Conservation (phyloP, 2,329 filamentous ascomycete species). For the Venturia oleaginea region DNA sequence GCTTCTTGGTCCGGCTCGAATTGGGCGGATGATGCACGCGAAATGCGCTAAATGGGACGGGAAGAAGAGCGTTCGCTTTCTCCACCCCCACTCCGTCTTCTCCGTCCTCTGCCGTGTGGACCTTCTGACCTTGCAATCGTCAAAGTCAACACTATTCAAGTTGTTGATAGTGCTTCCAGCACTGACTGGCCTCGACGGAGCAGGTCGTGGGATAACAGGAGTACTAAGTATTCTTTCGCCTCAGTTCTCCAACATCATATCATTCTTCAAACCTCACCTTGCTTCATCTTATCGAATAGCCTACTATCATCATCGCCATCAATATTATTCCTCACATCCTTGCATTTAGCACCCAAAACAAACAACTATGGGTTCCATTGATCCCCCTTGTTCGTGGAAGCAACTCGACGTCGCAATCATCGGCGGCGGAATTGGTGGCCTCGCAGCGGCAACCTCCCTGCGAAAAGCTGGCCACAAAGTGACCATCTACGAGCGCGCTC, state of each 20-base stretch:
- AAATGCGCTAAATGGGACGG: background rate
- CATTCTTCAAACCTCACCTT: background rate
- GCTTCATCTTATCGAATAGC: background rate
- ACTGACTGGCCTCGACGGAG: background rate
- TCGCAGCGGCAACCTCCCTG: slow-evolving; percentile 42
- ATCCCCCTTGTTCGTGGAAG: background rate
- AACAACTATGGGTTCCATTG: background rate
- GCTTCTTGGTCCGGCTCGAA: too few relatives aligned
- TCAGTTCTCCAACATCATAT: background rate
- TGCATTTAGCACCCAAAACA: background rate
- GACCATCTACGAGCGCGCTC: slow-evolving; percentile 56
- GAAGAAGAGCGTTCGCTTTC: background rate
- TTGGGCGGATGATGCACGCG: too few relatives aligned
- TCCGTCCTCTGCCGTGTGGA: background rate
- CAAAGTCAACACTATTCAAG: background rate
- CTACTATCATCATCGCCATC: background rate
- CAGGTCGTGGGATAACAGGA: background rate
- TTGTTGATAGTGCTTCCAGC: background rate
- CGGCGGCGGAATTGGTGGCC: slow-evolving; percentile 46
- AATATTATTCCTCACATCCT: background rate
- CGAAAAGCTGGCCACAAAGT: slow-evolving; percentile 45
- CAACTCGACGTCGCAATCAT: slow-evolving; percentile 31
- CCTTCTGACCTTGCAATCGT: background rate
- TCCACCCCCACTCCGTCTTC: background rate
- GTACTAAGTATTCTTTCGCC: background rate